Percentiles rank a stretch among this genome's conserved stretches.
Conservation (phyloP, 2,329 filamentous ascomycete genomes). For the Saccharata proteae region DNA sequence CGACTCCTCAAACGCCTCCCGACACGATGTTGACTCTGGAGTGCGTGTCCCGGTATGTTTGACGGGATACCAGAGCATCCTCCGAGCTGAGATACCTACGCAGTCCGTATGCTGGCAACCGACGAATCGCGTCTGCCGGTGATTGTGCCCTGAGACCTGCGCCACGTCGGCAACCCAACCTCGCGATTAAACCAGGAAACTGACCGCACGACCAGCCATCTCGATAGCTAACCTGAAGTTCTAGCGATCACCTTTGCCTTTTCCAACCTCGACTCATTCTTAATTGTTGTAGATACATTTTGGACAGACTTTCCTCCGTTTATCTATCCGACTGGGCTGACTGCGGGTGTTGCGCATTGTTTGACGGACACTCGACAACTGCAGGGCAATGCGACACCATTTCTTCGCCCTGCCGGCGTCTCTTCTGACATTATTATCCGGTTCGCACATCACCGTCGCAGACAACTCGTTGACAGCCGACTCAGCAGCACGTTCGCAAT, state of each 20-base stretch:
- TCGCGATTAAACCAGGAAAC: neutral
- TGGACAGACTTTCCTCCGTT: neutral
- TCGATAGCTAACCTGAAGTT: neutral
- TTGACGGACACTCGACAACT: neutral
- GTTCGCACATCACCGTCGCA: conserved; percentile 1
- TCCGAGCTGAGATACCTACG: too few relatives aligned
- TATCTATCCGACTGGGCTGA: neutral
- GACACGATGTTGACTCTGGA: too few relatives aligned
- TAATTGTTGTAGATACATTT: neutral
- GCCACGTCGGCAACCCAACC: neutral
- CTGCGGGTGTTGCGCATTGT: neutral
- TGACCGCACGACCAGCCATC: neutral
- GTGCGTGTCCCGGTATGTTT: too few relatives aligned
- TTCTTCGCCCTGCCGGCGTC: conserved; percentile 5
- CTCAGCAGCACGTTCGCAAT: conserved; percentile 32
- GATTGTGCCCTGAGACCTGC: too few relatives aligned
- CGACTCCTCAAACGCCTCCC: too few relatives aligned
- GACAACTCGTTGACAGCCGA: conserved; percentile 33
- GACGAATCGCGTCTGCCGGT: too few relatives aligned
- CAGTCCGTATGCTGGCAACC: too few relatives aligned
- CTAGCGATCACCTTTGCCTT: too few relatives aligned
- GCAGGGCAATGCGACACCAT: conserved; percentile 3
- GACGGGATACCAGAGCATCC: too few relatives aligned
- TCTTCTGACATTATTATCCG: conserved; percentile 3
- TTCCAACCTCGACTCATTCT: neutral